These are phyloP conservation scores for Curvularia sp. DNA, from an alignment of 2,329 filamentous ascomycete species.

Conservation along the genomic window DNA sequence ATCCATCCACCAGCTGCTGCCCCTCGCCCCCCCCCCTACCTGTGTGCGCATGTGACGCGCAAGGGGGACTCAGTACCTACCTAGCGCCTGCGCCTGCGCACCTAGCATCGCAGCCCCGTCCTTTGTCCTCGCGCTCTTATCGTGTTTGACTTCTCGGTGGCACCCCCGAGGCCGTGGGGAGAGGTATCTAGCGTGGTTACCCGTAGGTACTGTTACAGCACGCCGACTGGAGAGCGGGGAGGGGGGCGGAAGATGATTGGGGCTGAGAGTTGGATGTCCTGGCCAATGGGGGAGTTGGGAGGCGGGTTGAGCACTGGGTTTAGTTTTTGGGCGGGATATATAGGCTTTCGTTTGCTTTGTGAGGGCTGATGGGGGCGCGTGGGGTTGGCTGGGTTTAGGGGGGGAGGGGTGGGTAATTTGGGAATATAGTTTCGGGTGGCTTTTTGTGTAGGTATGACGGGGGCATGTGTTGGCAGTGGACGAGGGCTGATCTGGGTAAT, in stretches of 20 bases:
- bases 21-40: background rate
- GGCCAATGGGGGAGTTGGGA: background rate
- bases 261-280: background rate
- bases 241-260: background rate
- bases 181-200: too few species aligned
- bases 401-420: background rate
- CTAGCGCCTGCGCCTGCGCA: too few species aligned
- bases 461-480: background rate
- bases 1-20: background rate
- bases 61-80: too few species aligned
- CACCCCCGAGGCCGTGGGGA: too few species aligned
- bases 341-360: background rate
- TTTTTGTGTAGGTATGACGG: background rate
- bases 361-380: background rate
- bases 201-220: too few species aligned
- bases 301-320: background rate
- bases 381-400: background rate
- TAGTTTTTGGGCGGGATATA: background rate
- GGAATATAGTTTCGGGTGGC: background rate
- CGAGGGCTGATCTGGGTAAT: background rate
- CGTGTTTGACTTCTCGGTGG: too few species aligned
- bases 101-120: too few species aligned
- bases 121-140: too few species aligned
- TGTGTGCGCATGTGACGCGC: too few species aligned
- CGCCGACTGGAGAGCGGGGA: too few species aligned